Base-by-base conservation (phyloP, 1,284 basidiomycete species). In the Sanghuangporus sanghuang region DNA sequence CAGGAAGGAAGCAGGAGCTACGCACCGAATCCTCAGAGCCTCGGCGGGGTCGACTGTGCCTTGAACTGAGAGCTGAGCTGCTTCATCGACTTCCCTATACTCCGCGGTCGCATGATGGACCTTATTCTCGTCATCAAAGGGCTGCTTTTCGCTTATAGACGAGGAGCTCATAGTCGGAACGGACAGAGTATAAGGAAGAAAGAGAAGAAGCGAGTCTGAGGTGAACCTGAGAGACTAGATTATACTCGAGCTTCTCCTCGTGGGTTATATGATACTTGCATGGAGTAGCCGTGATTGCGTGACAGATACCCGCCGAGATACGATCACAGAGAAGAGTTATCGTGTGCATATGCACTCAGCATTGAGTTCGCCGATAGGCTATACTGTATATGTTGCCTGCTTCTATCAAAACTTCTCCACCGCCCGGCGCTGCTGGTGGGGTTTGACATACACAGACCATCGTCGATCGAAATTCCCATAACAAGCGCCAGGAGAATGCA, bases 41-140 rank as follows among this genome's bases (percentile, higher is more conserved):
- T 88, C 85, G 7, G 68, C 73, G 0, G 81, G 80, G 67, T 85
- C 81, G 58, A 87, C 68, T 35, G 74, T 67, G 9, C 69, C 70
- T 2, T 69, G 52, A 66, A 71, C 69, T 49, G 68, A 69, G 35
- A 74, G 68, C 23, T 72, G 67, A 21, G 67, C 69, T 3, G 70
- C 72, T 7, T 69, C 69, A 48, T 69, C 74, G 27, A 71, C 71
- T 21, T 78, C 74, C 53, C 76, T 72, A 21, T 81, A 80, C 6
- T 81, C 77, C 65, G 79, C 79, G 23, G 85, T 85, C 36, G 81
- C 85, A n/a, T 83, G 83, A 70, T 87, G 85, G 21, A 84, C 77
- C 63, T 74, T 78, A 55, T 69, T 67, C 69, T 73, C 66, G 60
- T 73, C 66, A 59, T 49, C 52, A 27, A 40, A 56, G 12, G 82